These are phyloP conservation scores for Marasmius tenuissimus DNA, from an alignment of 1,284 basidiomycete genomes.

Conservation along the genomic window DNA sequence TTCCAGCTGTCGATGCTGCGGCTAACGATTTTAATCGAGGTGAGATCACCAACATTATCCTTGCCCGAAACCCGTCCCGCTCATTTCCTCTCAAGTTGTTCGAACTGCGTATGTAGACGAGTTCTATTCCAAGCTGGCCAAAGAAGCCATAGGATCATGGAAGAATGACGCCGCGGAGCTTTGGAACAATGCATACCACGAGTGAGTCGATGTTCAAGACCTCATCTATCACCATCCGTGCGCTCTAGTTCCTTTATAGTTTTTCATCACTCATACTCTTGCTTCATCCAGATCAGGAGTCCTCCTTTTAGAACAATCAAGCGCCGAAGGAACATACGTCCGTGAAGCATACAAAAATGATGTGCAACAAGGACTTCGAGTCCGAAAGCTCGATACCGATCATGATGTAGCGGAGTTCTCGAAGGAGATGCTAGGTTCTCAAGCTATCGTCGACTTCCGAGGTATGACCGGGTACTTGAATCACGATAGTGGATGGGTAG, in stretches of 20 bases:
- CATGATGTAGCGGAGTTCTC: conserved; percentile 45
- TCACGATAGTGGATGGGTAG: conserved; percentile 82
- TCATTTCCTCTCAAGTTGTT: conserved; percentile 46
- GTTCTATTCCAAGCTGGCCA: conserved; percentile 72
- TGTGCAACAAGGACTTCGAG: conserved; percentile 46
- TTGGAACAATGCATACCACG: conserved; percentile 80
- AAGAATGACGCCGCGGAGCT: conserved; percentile 45
- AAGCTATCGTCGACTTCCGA: conserved; percentile 31
- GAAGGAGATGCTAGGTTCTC: conserved; percentile 31
- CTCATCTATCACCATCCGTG: not conserved
- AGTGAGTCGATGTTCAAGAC: conserved; percentile 53
- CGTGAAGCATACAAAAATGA: conserved; percentile 61
- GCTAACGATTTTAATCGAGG: conserved; percentile 87
- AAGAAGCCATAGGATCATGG: conserved; percentile 74
- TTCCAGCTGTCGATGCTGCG: conserved; percentile 80
- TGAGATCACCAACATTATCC: conserved; percentile 30
- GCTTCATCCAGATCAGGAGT: conserved; percentile 56
- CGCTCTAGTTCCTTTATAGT: not conserved
- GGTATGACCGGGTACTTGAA: conserved; percentile 64
- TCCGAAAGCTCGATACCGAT: conserved; percentile 38
- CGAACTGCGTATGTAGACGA: conserved; percentile 68
- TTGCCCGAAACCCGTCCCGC: not conserved
- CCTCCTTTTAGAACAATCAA: conserved; percentile 44
- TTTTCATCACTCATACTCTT: conserved; percentile 2
- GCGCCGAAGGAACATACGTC: conserved; percentile 37